Evolutionary conservation across 2,329 filamentous ascomycete genomes (phyloP).

Genomic region (Colletotrichum orchidophilum): DNA sequence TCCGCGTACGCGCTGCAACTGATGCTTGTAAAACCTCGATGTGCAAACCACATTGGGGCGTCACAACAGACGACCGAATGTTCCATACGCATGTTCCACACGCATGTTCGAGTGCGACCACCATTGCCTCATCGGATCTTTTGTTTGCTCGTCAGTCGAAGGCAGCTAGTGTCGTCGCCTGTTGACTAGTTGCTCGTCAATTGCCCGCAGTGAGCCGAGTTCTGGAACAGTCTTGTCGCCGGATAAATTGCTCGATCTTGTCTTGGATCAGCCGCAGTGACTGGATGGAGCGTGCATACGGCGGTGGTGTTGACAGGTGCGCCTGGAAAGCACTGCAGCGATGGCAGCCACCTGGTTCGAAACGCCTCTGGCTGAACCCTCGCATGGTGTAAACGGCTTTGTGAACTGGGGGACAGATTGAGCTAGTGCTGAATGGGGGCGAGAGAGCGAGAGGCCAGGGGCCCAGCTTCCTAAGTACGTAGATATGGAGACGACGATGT

Average conservation of each 20-base stretch:
- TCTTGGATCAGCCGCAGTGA: conserved; percentile 4
- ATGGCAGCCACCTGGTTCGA: not conserved
- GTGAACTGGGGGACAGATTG: not conserved
- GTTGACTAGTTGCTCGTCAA: too few relatives aligned
- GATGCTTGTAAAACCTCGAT: not conserved
- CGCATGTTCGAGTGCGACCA: not conserved
- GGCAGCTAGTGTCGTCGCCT: too few relatives aligned
- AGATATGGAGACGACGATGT: not conserved
- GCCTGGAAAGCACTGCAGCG: not conserved
- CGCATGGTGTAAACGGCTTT: conserved; percentile 9
- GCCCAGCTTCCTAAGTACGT: not conserved
- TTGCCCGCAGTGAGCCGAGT: not conserved
- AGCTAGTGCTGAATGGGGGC: conserved; percentile 25
- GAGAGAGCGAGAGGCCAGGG: not conserved
- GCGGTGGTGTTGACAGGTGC: not conserved
- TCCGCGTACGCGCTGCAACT: not conserved
- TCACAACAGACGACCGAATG: conserved; percentile 17
- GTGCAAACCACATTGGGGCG: not conserved
- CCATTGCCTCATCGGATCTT: not conserved
- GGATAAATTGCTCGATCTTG: conserved; percentile 8
- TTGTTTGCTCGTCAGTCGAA: conserved; percentile 5
- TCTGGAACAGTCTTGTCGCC: not conserved
- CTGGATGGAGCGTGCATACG: not conserved
- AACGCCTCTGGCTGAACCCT: not conserved
- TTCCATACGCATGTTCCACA: conserved; percentile 13